Evolutionary conservation across 768 basidiomycete species (phyloP).

Genomic region (Boletus tomentosulus): DNA sequence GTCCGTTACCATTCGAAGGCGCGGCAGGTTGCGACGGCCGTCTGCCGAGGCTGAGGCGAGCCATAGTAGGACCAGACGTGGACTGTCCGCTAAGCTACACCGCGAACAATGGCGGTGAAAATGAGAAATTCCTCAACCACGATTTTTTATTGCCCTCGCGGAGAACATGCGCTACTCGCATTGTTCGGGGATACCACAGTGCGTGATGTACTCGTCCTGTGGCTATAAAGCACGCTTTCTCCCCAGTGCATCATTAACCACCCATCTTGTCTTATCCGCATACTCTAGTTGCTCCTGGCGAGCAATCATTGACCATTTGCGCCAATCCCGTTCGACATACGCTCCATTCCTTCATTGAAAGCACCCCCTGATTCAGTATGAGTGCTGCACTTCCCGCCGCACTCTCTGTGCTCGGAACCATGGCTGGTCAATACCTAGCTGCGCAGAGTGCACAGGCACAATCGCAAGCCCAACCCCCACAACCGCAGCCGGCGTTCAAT

Average conservation of each 20-base stretch:
- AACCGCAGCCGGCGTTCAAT: constrained; percentile 19
- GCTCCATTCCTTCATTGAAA: constrained; percentile 7
- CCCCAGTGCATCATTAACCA: constrained; percentile 22
- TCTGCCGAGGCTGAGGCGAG: constrained; percentile 10
- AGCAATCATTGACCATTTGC: constrained; percentile 15
- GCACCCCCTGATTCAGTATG: constrained; percentile 21
- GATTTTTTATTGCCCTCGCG: constrained; percentile 23
- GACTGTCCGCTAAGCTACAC: constrained; percentile 4
- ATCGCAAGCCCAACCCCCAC: constrained; percentile 22
- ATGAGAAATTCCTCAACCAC: constrained; percentile 8
- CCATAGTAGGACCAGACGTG: constrained; percentile 4
- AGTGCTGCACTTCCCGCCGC: constrained; percentile 28
- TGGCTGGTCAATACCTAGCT: constrained; percentile 35
- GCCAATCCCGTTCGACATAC: constrained; percentile 5
- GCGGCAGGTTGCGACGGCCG: constrained; percentile 15
- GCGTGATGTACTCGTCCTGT: constrained; percentile 8
- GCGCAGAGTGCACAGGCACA: constrained; percentile 29
- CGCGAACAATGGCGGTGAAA: constrained; percentile 12
- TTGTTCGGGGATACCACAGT: constrained; percentile 16
- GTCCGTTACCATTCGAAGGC: constrained; percentile 6
- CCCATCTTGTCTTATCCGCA: constrained; percentile 44
- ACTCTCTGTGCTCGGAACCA: constrained; percentile 33
- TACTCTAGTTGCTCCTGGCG: constrained; percentile 28
- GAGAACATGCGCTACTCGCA: constrained; percentile 29
- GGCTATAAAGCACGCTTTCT: constrained; percentile 25